These are phyloP conservation scores for Artemisia tridentata DNA, from an alignment of 129 eudicot species.

Conservation along the genomic window DNA sequence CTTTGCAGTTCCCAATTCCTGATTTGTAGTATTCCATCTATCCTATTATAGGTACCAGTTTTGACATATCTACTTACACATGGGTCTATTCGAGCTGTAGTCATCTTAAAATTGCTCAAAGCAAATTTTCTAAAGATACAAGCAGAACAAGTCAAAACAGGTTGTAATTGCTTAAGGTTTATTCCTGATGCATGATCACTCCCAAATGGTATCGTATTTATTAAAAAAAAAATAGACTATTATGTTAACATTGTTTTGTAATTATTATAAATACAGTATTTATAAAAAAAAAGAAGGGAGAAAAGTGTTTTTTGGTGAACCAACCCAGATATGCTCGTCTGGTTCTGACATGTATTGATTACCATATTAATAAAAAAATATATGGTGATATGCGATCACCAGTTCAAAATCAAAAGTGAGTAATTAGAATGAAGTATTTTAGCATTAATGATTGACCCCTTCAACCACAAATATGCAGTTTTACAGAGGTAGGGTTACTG, in stretches of 20 bases:
- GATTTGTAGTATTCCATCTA: neutral
- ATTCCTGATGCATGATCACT: neutral
- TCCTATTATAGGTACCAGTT: neutral
- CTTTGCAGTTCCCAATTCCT: neutral
- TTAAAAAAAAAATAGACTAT: neutral
- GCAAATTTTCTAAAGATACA: neutral
- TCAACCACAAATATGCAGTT: constrained; percentile 40
- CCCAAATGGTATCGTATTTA: neutral
- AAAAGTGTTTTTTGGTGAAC: too few relatives aligned
- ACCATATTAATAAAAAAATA: too few relatives aligned
- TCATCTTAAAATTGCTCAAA: too few relatives aligned
- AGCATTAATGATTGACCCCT: neutral
- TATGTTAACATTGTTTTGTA: neutral
- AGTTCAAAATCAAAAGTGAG: too few relatives aligned
- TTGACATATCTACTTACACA: neutral
- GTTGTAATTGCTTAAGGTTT: neutral
- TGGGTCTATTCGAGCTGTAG: too few relatives aligned
- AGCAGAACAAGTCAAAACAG: neutral
- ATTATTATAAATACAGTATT: too few relatives aligned
- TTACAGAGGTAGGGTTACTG: constrained; percentile 58
- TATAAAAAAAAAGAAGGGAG: too few relatives aligned
- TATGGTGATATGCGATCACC: too few relatives aligned
- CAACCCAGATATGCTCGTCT: too few relatives aligned
- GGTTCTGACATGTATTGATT: too few relatives aligned
- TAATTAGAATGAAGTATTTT: too few relatives aligned